phyloP scores from a whole-genome alignment of 2,329 filamentous ascomycete genomes.

The Cercospora sp. region DNA sequence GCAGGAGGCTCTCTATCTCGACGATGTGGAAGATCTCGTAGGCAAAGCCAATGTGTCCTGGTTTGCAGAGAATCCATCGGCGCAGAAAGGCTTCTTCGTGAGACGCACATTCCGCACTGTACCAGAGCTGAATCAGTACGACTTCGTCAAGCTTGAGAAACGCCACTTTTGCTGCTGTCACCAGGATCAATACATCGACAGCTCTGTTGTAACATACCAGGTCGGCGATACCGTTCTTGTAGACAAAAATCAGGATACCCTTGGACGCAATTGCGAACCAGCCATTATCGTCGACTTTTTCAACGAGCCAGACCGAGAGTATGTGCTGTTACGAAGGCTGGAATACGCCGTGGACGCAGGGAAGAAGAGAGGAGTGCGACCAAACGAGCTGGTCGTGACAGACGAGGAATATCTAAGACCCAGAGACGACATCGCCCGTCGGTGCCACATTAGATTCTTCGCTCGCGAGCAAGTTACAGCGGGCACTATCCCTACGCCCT shows the following conservation, averaged over 20 bases:
- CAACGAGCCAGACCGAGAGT: slow-evolving; percentile 38
- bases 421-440: slow-evolving; percentile 50
- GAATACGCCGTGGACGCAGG: not conserved
- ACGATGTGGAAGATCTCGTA: slow-evolving; percentile 61
- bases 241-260: slow-evolving; percentile 19
- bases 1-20: slow-evolving; percentile 49
- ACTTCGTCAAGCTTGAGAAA: slow-evolving; percentile 61
- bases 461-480: slow-evolving; percentile 19
- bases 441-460: slow-evolving; percentile 62
- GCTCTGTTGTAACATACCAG: slow-evolving; percentile 38
- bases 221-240: slow-evolving; percentile 64
- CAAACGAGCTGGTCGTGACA: slow-evolving; percentile 63
- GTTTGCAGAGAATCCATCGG: slow-evolving; percentile 55
- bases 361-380: slow-evolving; percentile 32
- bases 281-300: slow-evolving; percentile 56
- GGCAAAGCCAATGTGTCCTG: slow-evolving; percentile 58
- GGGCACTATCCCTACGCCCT: slow-evolving; percentile 60
- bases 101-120: slow-evolving; percentile 66
- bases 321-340: slow-evolving; percentile 24
- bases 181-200: slow-evolving; percentile 35
- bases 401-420: slow-evolving; percentile 42
- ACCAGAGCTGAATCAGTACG: slow-evolving; percentile 47
- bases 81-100: slow-evolving; percentile 61
- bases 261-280: slow-evolving; percentile 51
- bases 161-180: slow-evolving; percentile 49